phyloP scores from a whole-genome alignment of 148 eudicot genomes.

The Chenopodium suecicum region DNA sequence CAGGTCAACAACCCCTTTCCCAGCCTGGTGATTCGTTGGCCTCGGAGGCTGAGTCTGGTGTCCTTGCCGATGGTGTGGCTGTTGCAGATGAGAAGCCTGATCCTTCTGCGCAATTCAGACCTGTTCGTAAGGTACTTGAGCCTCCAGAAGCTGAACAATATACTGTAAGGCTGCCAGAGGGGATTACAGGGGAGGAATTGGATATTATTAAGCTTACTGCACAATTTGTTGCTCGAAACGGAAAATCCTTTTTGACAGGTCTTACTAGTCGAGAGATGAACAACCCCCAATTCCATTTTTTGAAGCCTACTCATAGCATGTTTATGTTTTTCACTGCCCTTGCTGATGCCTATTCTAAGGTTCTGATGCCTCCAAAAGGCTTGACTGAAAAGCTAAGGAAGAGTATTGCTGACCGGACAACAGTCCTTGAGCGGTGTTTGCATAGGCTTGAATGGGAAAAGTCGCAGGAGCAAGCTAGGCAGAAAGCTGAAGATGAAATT shows the following conservation, averaged over 20 bases:
- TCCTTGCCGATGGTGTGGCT: conserved; percentile 35
- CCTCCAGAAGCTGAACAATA: conserved; percentile 86
- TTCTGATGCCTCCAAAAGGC: conserved; percentile 78
- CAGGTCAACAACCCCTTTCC: conserved; percentile 36
- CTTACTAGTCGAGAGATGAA: conserved; percentile 68
- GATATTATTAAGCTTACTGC: conserved; percentile 82
- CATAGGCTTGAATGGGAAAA: conserved; percentile 79
- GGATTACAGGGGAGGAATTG: conserved; percentile 79
- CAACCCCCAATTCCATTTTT: conserved; percentile 73
- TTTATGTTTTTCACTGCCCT: conserved; percentile 79
- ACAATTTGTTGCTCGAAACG: conserved; percentile 78
- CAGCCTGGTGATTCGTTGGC: conserved; percentile 36
- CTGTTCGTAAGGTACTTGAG: conserved; percentile 65
- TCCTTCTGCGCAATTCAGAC: conserved; percentile 61
- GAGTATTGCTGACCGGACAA: conserved; percentile 60
- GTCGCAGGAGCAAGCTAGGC: conserved; percentile 82
- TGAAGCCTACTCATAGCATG: conserved; percentile 83
- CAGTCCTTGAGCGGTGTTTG: conserved; percentile 69
- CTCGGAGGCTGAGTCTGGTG: conserved; percentile 35
- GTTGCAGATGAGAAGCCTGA: conserved; percentile 50
- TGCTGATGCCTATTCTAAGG: conserved; percentile 83
- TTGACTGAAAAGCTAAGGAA: conserved; percentile 63
- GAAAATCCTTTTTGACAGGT: conserved; percentile 69
- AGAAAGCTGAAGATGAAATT: conserved; percentile 78
- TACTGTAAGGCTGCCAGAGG: conserved; percentile 79